Conservation (phyloP, 169 alveolate genomes). For the Plasmodium inui region DNA sequence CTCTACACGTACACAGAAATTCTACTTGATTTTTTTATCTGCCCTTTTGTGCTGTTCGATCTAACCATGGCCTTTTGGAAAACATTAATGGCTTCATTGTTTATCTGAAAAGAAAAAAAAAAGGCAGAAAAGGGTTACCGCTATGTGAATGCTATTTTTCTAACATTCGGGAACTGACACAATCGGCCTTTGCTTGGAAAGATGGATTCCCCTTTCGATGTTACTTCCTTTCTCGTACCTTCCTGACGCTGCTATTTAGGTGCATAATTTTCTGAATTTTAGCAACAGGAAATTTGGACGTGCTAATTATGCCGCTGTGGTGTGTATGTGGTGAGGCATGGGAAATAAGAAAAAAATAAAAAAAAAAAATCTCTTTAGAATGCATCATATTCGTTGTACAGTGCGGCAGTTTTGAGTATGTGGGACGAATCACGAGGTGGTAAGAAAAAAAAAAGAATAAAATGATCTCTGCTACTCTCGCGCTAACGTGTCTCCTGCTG, state of each 20-base stretch:
- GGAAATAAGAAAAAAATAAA: not conserved
- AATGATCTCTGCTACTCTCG: not conserved
- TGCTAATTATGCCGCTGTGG: conserved; percentile 7
- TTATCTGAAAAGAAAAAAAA: conserved; percentile 19
- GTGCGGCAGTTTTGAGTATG: not conserved
- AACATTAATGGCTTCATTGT: conserved; percentile 49
- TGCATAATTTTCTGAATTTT: conserved; percentile 71
- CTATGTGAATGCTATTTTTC: not conserved
- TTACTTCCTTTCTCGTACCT: conserved; percentile 9
- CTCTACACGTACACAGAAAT: not conserved
- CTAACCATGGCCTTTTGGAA: conserved; percentile 62
- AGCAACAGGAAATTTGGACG: conserved; percentile 30
- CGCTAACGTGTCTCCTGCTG: conserved; percentile 12
- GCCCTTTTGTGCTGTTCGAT: not conserved
- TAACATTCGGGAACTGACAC: not conserved
- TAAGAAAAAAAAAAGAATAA: conserved; percentile 4
- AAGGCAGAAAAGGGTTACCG: not conserved
- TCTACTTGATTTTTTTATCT: not conserved
- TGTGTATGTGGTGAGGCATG: not conserved
- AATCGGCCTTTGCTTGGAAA: not conserved
- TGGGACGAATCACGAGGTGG: not conserved
- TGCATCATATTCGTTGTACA: not conserved
- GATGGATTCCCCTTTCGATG: not conserved
- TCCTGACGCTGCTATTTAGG: conserved; percentile 29
- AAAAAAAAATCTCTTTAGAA: not conserved